These are phyloP conservation scores for Sorghum bicolor DNA, from an alignment of 176 grass and related monocot species.

Conservation along the genomic window Sorghum_bicolor_NCBIv3 NC_012870.2:77039501-77040000, in stretches of 20 bases:
- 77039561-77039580: not conserved
- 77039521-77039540: not conserved
- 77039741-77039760: not conserved
- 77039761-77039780: not conserved
- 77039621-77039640: not conserved
- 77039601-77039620: not conserved
- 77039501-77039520: not conserved
- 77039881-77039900: not conserved
- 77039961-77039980: not conserved
- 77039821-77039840: not conserved
- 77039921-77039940: not conserved
- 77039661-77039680: not conserved
- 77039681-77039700: not conserved
- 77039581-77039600: not conserved
- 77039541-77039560: not conserved
- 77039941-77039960: not conserved
- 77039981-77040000: conserved; percentile 4
- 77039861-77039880: not conserved
- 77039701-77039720: not conserved
- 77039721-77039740: not conserved
- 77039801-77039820: not conserved
- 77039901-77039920: not conserved
- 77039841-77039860: not conserved
- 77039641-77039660: not conserved
- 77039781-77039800: not conserved